A percentile compares a stretch with the other conserved stretches of the same genome.
These are phyloP conservation scores for Beauveria sp. DNA, from an alignment of 2,329 filamentous ascomycete species.

Conservation along the genomic window DNA sequence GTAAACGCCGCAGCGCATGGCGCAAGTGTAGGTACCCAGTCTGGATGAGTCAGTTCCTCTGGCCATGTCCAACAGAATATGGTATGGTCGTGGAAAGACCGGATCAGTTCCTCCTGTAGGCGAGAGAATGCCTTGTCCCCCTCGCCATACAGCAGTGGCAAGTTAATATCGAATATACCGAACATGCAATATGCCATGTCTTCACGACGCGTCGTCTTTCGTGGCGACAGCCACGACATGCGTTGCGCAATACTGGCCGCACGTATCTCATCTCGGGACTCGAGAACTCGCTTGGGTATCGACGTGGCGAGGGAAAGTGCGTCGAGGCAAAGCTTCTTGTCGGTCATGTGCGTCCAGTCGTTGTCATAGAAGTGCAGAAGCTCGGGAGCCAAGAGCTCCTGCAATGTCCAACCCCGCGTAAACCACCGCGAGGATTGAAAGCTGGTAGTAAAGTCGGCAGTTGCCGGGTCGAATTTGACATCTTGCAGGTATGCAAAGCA, in stretches of 20 bases:
- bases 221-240: slow-evolving; percentile 13
- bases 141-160: slow-evolving; percentile 23
- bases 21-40: background rate
- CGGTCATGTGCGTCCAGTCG: slow-evolving; percentile 17
- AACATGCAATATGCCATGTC: slow-evolving; percentile 21
- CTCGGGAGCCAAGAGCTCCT: slow-evolving; percentile 20
- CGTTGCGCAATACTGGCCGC: background rate
- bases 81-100: background rate
- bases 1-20: background rate
- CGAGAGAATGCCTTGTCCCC: slow-evolving; percentile 13
- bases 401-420: slow-evolving; percentile 10
- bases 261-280: background rate
- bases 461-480: slow-evolving; percentile 8
- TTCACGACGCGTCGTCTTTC: slow-evolving; percentile 17
- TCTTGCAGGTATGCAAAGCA: background rate
- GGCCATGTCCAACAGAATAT: slow-evolving; percentile 1
- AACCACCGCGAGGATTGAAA: slow-evolving; percentile 17
- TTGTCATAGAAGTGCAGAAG: slow-evolving; percentile 18
- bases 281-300: slow-evolving; percentile 13
- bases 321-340: slow-evolving; percentile 11
- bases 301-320: slow-evolving; percentile 14
- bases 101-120: slow-evolving; percentile 15
- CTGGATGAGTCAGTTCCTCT: background rate
- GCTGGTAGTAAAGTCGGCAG: background rate
- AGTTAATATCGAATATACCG: slow-evolving; percentile 21